Percentiles rank a stretch among this genome's conserved stretches.
Conservation (phyloP, 202 grass and related monocot species). For the Carex arenaria region DNA sequence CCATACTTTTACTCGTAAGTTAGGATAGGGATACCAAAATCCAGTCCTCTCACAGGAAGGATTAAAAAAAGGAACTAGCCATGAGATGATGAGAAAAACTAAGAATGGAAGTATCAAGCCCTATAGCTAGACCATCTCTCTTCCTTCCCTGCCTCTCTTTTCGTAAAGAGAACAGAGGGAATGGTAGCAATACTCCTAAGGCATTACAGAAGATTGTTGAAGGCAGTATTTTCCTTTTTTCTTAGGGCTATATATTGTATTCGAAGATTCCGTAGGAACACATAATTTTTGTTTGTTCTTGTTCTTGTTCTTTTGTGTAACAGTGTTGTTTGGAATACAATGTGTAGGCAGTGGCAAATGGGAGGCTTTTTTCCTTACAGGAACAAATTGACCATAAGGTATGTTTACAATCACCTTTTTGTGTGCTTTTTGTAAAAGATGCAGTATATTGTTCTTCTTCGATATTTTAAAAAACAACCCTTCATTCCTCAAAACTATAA, state of each 20-base stretch:
- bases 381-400: conserved; percentile 95
- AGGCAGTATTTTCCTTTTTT: not conserved
- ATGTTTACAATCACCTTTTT: conserved; percentile 19
- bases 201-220: not conserved
- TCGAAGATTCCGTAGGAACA: too few relatives aligned
- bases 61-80: not conserved
- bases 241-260: not conserved
- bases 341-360: conserved; percentile 42
- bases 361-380: conserved; percentile 59
- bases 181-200: not conserved
- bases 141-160: conserved; percentile 5
- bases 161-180: not conserved
- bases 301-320: not conserved
- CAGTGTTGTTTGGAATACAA: conserved; percentile 5
- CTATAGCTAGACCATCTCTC: not conserved
- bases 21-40: not conserved
- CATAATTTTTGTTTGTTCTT: not conserved
- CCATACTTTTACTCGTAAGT: not conserved
- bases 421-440: not conserved
- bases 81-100: not conserved
- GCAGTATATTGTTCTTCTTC: conserved; percentile 11
- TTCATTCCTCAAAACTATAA: not conserved
- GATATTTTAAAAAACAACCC: not conserved
- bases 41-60: not conserved
- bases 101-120: not conserved